Percentiles rank a stretch among this genome's conserved stretches.
Evolutionary conservation across 495 filamentous ascomycete species (phyloP).

Genomic region (Aspergillus diversus): DNA sequence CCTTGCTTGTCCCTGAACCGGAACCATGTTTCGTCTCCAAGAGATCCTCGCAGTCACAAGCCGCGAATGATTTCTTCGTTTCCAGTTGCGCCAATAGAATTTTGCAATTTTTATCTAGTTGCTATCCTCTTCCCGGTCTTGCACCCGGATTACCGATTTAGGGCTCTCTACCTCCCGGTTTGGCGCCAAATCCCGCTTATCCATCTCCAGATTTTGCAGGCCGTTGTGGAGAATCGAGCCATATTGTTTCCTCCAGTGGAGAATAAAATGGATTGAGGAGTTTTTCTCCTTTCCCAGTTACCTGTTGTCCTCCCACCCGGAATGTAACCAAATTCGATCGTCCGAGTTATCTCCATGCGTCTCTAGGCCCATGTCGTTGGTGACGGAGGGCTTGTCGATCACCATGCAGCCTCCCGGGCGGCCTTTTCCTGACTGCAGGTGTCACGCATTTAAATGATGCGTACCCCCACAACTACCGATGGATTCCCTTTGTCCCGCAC

Average conservation of each 20-base stretch:
- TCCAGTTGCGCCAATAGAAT: neutral
- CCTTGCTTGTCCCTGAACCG: neutral
- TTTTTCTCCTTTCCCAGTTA: neutral
- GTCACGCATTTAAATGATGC: constrained; percentile 5
- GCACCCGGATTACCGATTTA: constrained; percentile 11
- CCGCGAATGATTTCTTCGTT: neutral
- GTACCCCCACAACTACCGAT: constrained; percentile 11
- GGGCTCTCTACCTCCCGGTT: constrained; percentile 1
- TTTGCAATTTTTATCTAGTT: neutral
- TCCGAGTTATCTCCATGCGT: neutral
- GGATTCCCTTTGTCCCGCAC: neutral
- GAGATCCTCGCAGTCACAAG: neutral
- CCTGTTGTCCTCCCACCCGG: constrained; percentile 22
- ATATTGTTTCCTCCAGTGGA: neutral
- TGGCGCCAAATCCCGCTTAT: constrained; percentile 9
- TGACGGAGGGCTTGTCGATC: constrained; percentile 6
- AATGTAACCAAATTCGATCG: constrained; percentile 30
- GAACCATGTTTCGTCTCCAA: neutral
- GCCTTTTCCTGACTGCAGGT: neutral
- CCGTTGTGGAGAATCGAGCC: constrained; percentile 5
- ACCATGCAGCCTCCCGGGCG: constrained; percentile 2
- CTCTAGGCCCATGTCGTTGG: neutral
- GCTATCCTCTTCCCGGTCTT: neutral
- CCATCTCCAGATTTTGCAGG: constrained; percentile 10
- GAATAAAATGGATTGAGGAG: neutral